Evolutionary conservation across 2,329 filamentous ascomycete species (phyloP).

Genomic region (Beauveria australis): DNA sequence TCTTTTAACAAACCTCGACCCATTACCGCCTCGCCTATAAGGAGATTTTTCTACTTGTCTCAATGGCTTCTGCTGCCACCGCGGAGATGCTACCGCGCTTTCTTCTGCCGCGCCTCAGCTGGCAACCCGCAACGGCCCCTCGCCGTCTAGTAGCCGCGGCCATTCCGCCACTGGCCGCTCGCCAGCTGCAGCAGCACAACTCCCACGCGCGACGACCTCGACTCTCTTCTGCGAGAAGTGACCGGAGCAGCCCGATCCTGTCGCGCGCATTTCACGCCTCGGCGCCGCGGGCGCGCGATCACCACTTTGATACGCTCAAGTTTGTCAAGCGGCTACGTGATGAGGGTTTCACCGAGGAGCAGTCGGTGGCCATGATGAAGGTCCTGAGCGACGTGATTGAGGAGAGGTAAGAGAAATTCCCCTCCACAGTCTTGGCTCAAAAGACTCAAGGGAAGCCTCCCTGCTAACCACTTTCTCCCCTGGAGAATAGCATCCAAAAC

Average conservation of each 20-base stretch:
- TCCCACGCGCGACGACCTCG: conserved; percentile 11
- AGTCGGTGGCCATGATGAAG: conserved; percentile 97
- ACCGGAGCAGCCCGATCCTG: conserved; percentile 16
- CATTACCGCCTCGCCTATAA: background rate
- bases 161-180: conserved; percentile 16
- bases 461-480: no score
- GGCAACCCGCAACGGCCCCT: conserved; percentile 27
- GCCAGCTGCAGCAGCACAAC: conserved; percentile 13
- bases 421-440: no score
- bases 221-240: conserved; percentile 14
- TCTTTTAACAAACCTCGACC: background rate
- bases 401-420: conserved; percentile 54
- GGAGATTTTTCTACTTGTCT: no score
- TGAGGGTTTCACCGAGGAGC: conserved; percentile 92
- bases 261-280: conserved; percentile 61
- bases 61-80: conserved; percentile 15
- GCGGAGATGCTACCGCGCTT: conserved; percentile 42
- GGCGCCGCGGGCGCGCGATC: conserved; percentile 53
- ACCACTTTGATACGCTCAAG: conserved; percentile 97
- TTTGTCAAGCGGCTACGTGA: conserved; percentile 84
- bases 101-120: conserved; percentile 48
- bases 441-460: no score
- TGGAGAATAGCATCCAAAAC: conserved; percentile 69
- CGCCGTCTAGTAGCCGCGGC: conserved; percentile 18
- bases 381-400: conserved; percentile 95